Evolutionary conservation across 768 basidiomycete species (phyloP), one percentile per base, ranked within the genome.

Genomic region (Fomitopsis serialis): DNA sequence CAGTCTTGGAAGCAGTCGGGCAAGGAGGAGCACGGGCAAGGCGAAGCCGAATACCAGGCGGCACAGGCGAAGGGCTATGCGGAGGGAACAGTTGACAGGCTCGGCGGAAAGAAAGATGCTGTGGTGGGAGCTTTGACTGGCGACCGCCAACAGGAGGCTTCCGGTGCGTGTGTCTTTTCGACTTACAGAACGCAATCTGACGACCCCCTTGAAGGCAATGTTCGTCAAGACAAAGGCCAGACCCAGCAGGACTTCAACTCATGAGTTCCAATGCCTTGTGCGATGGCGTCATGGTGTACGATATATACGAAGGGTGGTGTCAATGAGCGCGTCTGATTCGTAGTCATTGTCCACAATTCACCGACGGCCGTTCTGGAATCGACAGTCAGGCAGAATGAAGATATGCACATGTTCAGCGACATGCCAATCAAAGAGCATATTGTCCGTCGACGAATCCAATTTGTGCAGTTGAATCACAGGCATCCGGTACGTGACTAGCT

Each of bases 111-210:
- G 65, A 76, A 78, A 54, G 81, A 83, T 50, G 61, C 77, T 42
- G 66, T 84, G 29, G 68, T 78, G 21, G 82, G 82, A 29, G 78
- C 81, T 7, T 54, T 84, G 43, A 73, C 67, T 15, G 82, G 80
- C 24, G 83, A 83, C 64, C 72, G 74, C 58, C 37, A 67, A n/a
- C 78, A 80, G 62, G 72, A 84, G 64, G 52, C 58, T 17, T n/a
- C 70, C 17, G 81, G 82, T 79, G 54, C 47, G 71, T 57, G 32
- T 45, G 1, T 13, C 19, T 48, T 21, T 48, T 11, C 13, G 0
- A 23, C 37, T 37, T 25, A 40, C n/a, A 19, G n/a, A 9, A 12
- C 22, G 22, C 4, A 12, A n/a, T 25, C 35, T 57, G 42, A 50
- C 19, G 23, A 4, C 3, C n/a, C 34, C 12, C 23, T 22, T 19